Evolutionary conservation across 2,329 filamentous ascomycete genomes (phyloP).

Genomic region (Ophiocordyceps sinensis): DNA sequence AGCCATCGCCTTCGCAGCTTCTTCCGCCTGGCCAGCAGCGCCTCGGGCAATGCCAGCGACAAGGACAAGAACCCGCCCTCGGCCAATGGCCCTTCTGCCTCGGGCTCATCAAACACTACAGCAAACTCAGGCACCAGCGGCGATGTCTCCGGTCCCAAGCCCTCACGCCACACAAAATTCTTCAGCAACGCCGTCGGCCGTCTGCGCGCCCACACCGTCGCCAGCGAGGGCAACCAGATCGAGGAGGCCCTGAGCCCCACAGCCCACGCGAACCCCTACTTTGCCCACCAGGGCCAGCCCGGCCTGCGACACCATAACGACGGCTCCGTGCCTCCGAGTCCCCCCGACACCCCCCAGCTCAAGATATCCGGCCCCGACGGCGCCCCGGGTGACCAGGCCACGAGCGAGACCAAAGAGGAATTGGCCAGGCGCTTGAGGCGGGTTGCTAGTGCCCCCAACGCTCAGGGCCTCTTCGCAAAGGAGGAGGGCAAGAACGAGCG

Average conservation of each 20-base stretch:
- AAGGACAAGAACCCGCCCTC: conserved; percentile 52
- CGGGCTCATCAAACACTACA: not conserved
- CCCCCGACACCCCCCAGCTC: conserved; percentile 74
- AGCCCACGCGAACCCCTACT: conserved; percentile 92
- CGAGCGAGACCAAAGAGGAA: conserved; percentile 79
- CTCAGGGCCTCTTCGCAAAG: conserved; percentile 72
- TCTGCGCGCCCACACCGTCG: conserved; percentile 78
- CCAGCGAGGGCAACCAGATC: conserved; percentile 81
- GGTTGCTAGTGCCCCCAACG: conserved; percentile 93
- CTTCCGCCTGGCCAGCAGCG: conserved; percentile 49
- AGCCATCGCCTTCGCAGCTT: conserved; percentile 57
- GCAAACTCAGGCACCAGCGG: not conserved
- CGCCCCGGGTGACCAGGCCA: conserved; percentile 49
- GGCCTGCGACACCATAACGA: conserved; percentile 90
- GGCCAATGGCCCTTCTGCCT: conserved; percentile 1
- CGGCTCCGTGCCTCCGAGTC: conserved; percentile 80
- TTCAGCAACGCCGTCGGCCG: conserved; percentile 75
- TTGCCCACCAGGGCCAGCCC: conserved; percentile 88
- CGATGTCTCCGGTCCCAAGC: conserved; percentile 27
- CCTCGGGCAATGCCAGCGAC: conserved; percentile 22
- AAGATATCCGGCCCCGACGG: conserved; percentile 57
- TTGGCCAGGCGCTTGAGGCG: conserved; percentile 81
- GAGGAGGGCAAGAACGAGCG: conserved; percentile 31
- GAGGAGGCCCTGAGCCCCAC: conserved; percentile 86
- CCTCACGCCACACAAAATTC: conserved; percentile 75